phyloP scores from a whole-genome alignment of 176 grass and related monocot species.

The Dactylis glomerata region DNA sequence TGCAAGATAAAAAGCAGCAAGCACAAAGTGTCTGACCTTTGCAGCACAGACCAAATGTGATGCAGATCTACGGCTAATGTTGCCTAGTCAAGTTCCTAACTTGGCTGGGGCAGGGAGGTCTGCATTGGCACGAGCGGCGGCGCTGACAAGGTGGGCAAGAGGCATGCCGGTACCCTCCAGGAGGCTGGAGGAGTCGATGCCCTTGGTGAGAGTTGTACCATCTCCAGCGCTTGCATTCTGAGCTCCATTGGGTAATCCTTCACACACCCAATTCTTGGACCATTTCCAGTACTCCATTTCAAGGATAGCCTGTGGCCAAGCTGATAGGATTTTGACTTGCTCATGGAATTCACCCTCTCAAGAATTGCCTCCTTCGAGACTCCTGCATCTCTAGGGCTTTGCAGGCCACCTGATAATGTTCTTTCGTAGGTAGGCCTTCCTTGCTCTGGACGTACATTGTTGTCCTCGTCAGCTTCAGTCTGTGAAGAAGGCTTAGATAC shows the following conservation, averaged over 20 bases:
- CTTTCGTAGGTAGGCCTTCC: slow-evolving; percentile 57
- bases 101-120: slow-evolving; percentile 29
- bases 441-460: slow-evolving; percentile 19
- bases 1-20: not conserved
- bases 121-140: not conserved
- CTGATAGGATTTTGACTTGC: slow-evolving; percentile 68
- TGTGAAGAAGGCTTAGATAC: not conserved
- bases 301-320: slow-evolving; percentile 71
- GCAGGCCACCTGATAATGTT: slow-evolving; percentile 78
- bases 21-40: not conserved
- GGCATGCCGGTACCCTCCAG: slow-evolving; percentile 23
- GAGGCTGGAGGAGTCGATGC: slow-evolving; percentile 4
- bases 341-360: slow-evolving; percentile 76
- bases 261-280: slow-evolving; percentile 92
- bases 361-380: slow-evolving; percentile 62
- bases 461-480: not conserved
- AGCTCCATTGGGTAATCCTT: slow-evolving; percentile 82
- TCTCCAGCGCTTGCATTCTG: slow-evolving; percentile 76
- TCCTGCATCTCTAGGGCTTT: slow-evolving; percentile 44
- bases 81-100: slow-evolving; percentile 25
- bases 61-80: not conserved
- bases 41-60: not conserved
- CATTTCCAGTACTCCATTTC: slow-evolving; percentile 84
- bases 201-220: slow-evolving; percentile 71
- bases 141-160: slow-evolving; percentile 23